Conservation (phyloP, 169 alveolate genomes). For the Perkinsus olseni region DNA sequence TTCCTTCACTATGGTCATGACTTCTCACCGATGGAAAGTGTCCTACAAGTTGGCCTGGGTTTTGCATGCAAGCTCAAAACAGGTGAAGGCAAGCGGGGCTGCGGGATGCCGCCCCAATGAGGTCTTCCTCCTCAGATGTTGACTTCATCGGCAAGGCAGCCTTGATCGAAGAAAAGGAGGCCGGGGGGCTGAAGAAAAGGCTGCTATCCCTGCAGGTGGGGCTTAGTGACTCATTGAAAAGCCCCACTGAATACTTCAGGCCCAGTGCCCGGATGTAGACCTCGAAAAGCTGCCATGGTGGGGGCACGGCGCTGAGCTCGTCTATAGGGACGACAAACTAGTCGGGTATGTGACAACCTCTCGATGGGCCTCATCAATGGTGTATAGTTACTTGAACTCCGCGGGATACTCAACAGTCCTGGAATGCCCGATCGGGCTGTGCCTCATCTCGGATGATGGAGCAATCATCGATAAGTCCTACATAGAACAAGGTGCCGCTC, state of each 20-base stretch:
- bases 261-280: background rate
- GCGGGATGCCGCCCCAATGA: background rate
- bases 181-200: background rate
- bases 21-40: background rate
- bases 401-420: background rate
- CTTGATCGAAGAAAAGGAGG: background rate
- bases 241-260: background rate
- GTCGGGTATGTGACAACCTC: background rate
- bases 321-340: background rate
- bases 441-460: background rate
- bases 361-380: background rate
- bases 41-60: background rate
- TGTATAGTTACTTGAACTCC: background rate
- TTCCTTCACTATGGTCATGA: slow-evolving; percentile 15
- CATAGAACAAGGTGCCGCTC: background rate
- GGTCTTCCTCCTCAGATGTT: background rate
- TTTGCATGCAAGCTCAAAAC: background rate
- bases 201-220: background rate
- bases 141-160: background rate
- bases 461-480: background rate
- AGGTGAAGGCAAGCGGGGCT: background rate
- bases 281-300: background rate
- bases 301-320: background rate
- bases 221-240: background rate
- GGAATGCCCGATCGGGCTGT: slow-evolving; percentile 1